Base-by-base conservation (phyloP, 2,329 filamentous ascomycete species). In the Beauveria rudraprayagi region DNA sequence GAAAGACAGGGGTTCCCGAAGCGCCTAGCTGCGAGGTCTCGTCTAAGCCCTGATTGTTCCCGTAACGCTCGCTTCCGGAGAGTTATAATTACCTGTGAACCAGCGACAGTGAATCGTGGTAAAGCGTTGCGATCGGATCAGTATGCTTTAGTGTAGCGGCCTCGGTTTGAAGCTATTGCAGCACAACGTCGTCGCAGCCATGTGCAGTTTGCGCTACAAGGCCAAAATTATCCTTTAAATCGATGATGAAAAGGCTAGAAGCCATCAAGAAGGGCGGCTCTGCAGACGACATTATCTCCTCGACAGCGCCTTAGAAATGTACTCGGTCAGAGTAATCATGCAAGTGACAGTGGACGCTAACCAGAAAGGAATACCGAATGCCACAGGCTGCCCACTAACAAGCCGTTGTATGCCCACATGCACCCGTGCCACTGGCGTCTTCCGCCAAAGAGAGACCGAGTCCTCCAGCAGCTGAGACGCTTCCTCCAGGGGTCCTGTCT, bases 341-440 rank as follows among this genome's bases (percentile, higher is more conserved):
- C 56, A 46, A 56, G 54, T 56, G 54, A 56, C 34, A 26, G 44
- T 22, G 6, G 41, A 52, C 61, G 56, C 61, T 62, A 62, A 62
- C 61, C 61, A 40, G 44, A 62, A 59, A 50, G 56, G 50, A 62
- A 54, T 34, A 62, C 61, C 61, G 61, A 62, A 52, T 56, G 47
- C 16, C 47, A 57, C 22, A 3, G 34, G 54, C 55, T 30, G 55
- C 55, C 60, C 60, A 62, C 55, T 62, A 28, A 30, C 60, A 59
- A 34, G 60, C 60, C 55, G 55, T 54, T 62, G 16, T 6, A 54
- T 43, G 55, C 54, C 60, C 60, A 62, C 60, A 62, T 62, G 60
- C 54, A 19, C n/a, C 53, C n/a, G 11, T 26, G n/a, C 48, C 40
- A 11, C n/a, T 46, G 51, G 51, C 43, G 37, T 48, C 28, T 37